A percentile compares a stretch with the other conserved stretches of the same genome.
Evolutionary conservation across 2,329 filamentous ascomycete genomes (phyloP).

Genomic region (Neopestalotiopsis sp.): DNA sequence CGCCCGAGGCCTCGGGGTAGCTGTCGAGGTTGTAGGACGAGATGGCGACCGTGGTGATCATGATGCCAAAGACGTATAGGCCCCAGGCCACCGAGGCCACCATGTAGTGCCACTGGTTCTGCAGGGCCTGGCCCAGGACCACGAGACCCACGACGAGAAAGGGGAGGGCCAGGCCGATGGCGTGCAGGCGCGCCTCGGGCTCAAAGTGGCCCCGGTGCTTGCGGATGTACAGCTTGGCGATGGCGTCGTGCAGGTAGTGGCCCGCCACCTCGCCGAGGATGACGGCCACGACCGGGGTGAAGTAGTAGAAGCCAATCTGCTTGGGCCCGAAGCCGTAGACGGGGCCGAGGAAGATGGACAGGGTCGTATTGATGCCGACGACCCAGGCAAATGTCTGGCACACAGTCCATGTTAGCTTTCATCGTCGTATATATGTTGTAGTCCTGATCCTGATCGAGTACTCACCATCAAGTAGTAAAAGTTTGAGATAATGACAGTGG

Average conservation of each 20-base stretch:
- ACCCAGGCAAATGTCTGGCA: constrained; percentile 51
- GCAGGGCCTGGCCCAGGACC: constrained; percentile 56
- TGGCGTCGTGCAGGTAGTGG: constrained; percentile 60
- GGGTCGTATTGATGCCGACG: constrained; percentile 61
- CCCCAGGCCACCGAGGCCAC: constrained; percentile 54
- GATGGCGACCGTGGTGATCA: constrained; percentile 57
- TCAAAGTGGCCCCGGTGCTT: constrained; percentile 57
- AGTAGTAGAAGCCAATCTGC: constrained; percentile 62
- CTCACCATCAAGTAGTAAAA: constrained; percentile 41
- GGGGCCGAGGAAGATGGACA: constrained; percentile 55
- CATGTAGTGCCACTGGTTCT: constrained; percentile 57
- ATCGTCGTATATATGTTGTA: no score
- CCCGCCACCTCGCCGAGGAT: constrained; percentile 58
- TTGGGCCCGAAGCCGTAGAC: constrained; percentile 55
- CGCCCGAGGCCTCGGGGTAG: constrained; percentile 60
- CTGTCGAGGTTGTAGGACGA: constrained; percentile 58
- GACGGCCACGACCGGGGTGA: constrained; percentile 59
- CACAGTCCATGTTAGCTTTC: background rate
- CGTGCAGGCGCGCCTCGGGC: constrained; percentile 58
- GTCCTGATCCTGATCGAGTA: constrained; percentile 10
- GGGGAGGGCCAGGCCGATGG: constrained; percentile 50
- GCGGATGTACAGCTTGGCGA: constrained; percentile 49
- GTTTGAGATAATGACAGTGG: constrained; percentile 40
- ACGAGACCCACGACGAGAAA: constrained; percentile 56
- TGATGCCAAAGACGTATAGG: constrained; percentile 60